phyloP scores from a whole-genome alignment of 148 eudicot genomes.

The Spergularia bocconei region DNA sequence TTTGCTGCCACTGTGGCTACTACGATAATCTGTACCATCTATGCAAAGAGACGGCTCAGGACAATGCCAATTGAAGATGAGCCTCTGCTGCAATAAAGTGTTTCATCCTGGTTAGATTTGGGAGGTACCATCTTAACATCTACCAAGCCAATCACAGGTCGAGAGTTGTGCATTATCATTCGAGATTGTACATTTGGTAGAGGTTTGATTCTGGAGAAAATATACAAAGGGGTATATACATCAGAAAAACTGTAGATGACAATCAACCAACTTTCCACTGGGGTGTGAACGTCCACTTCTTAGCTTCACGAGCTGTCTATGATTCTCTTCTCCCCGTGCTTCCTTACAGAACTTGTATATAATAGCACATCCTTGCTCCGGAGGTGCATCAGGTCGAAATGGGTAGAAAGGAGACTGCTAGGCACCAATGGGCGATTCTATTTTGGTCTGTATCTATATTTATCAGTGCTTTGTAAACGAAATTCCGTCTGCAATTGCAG shows the following conservation, averaged over 20 bases:
- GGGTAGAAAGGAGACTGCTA: background rate
- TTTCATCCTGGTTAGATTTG: background rate
- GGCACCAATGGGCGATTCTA: background rate
- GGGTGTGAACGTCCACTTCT: background rate
- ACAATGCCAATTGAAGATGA: constrained; percentile 27
- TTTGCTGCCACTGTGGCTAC: constrained; percentile 57
- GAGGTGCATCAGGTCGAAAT: constrained; percentile 18
- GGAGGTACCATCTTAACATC: background rate
- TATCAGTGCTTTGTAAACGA: constrained; percentile 9
- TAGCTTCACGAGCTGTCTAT: constrained; percentile 9
- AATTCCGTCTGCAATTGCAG: constrained; percentile 6
- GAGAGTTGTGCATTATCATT: background rate
- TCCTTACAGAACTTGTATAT: constrained; percentile 12
- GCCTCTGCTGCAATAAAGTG: constrained; percentile 26
- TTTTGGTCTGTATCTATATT: constrained; percentile 15
- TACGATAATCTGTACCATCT: constrained; percentile 60
- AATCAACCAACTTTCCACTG: constrained; percentile 4
- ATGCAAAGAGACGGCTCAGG: constrained; percentile 64
- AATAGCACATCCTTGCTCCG: background rate
- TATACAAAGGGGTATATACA: background rate
- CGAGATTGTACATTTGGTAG: constrained; percentile 22
- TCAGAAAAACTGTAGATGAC: constrained; percentile 1
- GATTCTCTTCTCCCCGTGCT: background rate
- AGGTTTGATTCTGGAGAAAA: constrained; percentile 21
- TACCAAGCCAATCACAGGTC: background rate